Base-by-base conservation (phyloP, 2,329 filamentous ascomycete species). In the Periconia sp. region DNA sequence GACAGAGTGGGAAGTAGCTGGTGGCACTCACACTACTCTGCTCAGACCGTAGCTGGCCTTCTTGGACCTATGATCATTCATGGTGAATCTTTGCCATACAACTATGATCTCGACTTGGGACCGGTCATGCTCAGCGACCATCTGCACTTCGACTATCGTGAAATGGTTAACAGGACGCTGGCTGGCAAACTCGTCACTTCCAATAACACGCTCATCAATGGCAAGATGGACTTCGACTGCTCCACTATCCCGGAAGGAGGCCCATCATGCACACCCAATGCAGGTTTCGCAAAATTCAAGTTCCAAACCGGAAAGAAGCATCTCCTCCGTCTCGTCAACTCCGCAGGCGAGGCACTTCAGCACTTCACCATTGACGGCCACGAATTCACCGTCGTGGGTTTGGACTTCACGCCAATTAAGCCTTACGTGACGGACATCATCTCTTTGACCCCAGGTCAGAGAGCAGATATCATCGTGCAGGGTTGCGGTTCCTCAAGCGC, bases 361-460 rank as follows among this genome's bases (percentile, higher is more conserved):
- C 73, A 75, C 50, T 76, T 78, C 60, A 67, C 63, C 52, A 76
- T 78, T 20, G 76, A 78, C 47, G 66, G 66, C 8, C 74, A 78
- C 56, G 66, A 61, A n/a, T 51, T 79, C 55, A 74, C 66, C 6
- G 69, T 79, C 49, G 71, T 78, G 50, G 70, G 72, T 19, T 64
- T 72, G 33, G 76, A 79, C 54, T 77, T 70, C 47, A 68, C 77
- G 13, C 72, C 74, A 1, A 63, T 77, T 31, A 57, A 72, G 49
- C 76, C 76, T 0, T 77, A 74, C 57, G 64, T 60, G 6, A 73
- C 70, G 1, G 67, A 70, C 20, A 66, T n/a, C n/a, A n/a, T n/a
- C n/a, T n/a, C n/a, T n/a, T n/a, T n/a, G n/a, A n/a, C n/a, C n/a
- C n/a, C n/a, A n/a, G n/a, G n/a, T n/a, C n/a, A n/a, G n/a, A n/a